Evolutionary conservation across 139 green algal genomes (phyloP).

Genomic region (Chlamydomonas eustigma): DNA sequence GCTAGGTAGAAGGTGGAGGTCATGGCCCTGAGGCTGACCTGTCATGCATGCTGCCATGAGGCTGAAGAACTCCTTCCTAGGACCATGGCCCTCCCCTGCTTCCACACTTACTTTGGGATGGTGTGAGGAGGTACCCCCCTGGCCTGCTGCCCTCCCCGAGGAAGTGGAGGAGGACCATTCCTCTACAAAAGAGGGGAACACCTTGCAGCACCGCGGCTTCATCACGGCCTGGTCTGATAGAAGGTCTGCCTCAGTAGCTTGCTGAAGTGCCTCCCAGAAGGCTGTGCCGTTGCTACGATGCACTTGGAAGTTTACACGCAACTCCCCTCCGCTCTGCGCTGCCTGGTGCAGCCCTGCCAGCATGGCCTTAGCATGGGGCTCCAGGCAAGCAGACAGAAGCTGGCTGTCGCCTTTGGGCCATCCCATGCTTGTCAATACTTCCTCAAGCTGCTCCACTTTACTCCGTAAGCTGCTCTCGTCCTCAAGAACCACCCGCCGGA

Average conservation of each 20-base stretch:
- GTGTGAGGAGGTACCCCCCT: neutral
- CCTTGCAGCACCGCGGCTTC: constrained; percentile 19
- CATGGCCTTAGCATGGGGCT: constrained; percentile 17
- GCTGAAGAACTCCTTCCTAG: constrained; percentile 60
- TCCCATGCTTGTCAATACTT: neutral
- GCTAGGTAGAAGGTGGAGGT: neutral
- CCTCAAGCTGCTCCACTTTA: neutral
- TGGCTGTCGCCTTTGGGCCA: constrained; percentile 15
- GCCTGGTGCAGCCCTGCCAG: constrained; percentile 28
- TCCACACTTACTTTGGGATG: constrained; percentile 32
- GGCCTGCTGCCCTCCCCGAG: too few relatives aligned
- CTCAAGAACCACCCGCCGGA: constrained; percentile 28
- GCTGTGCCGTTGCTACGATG: neutral
- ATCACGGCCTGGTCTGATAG: constrained; percentile 7
- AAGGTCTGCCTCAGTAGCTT: constrained; percentile 12
- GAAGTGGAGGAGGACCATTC: constrained; percentile 8
- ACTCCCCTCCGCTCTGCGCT: neutral
- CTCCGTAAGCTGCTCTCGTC: neutral
- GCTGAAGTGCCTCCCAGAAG: constrained; percentile 8
- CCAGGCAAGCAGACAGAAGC: constrained; percentile 25
- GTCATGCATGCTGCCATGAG: constrained; percentile 26
- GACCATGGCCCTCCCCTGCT: constrained; percentile 54
- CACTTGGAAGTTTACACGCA: constrained; percentile 2
- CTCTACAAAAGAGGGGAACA: constrained; percentile 46
- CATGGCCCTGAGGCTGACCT: neutral